Evolutionary conservation across 202 grass and related monocot genomes (phyloP), one percentile per base, ranked within the genome.

Genomic region (Schoenoplectus triqueter): DNA sequence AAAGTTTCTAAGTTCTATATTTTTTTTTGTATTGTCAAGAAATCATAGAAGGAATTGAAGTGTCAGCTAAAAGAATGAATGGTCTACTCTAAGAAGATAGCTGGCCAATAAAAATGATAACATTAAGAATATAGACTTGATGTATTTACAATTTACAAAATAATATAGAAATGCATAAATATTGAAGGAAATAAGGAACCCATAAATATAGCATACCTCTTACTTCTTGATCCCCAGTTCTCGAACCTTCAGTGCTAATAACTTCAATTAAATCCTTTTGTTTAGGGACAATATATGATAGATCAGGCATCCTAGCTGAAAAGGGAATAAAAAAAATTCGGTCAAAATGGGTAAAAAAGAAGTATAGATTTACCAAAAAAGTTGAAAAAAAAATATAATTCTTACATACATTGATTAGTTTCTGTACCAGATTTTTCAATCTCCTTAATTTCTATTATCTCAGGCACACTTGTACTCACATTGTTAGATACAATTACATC

Each of bases 371-470:
- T n/a, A 66, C 63, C 10, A 82, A 67, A 31, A 66, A 40, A 47
- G 41, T 81, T 65, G 45, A 7, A 81, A 0, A 49, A 44, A 46
- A 10, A 1, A 48, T 47, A 22, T 7, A 0, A 31, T 3, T 57
- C 13, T 31, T 15, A 49, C 7, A 8, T 69, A 82, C 64, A 63
- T 40, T 15, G 64, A 45, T 49, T 61, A 48, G 1, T 48, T 65
- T 82, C 41, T 3, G 47, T 41, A 55, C n/a, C 63, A 66, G 9
- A 66, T 66, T 47, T 66, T 82, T 68, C 63, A n/a, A 40, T 82
- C 3, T 82, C 47, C 22, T 82, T 51, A 11, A 40, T 82, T 66
- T 82, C 80, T 68, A 39, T 76, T 76, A 76, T 77, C 51, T 77
- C 50, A n/a, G 80, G 31, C 55, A 45, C 10, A 82, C 78, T 81